A percentile compares a stretch with the other conserved stretches of the same genome.
Conservation (phyloP, 257 asterid genomes). For the Solanum stenotomum region DNA sequence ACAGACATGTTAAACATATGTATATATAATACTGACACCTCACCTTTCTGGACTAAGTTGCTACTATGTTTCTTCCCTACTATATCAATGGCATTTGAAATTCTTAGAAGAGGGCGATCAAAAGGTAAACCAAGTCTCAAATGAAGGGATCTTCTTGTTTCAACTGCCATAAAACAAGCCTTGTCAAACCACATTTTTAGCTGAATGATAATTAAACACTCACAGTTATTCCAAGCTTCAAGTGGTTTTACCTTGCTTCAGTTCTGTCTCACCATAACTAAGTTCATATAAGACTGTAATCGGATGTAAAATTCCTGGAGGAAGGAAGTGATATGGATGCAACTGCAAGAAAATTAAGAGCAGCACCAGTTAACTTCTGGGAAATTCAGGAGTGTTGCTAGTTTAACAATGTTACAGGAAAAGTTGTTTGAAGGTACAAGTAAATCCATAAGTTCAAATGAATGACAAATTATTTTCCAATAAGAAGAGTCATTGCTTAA, state of each 20-base stretch:
- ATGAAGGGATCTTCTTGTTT: conserved; percentile 74
- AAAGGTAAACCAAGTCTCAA: conserved; percentile 84
- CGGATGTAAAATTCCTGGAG: conserved; percentile 76
- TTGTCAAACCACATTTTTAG: background rate
- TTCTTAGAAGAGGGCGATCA: conserved; percentile 94
- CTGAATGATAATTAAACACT: background rate
- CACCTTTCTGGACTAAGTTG: conserved; percentile 51
- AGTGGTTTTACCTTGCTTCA: conserved; percentile 65
- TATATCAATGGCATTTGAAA: conserved; percentile 67
- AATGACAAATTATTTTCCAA: background rate
- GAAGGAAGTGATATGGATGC: conserved; percentile 78
- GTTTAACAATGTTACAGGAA: background rate
- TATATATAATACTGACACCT: background rate
- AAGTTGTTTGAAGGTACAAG: background rate
- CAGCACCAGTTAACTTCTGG: background rate
- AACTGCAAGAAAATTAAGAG: conserved; percentile 42
- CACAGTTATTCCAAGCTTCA: background rate
- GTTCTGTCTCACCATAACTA: conserved; percentile 87
- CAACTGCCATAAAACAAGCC: conserved; percentile 50
- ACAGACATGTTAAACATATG: background rate
- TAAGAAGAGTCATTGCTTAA: background rate
- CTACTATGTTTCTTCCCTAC: conserved; percentile 31
- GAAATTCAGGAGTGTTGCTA: background rate
- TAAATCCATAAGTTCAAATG: background rate
- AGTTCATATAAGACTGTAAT: conserved; percentile 70